Conservation (phyloP, 2,329 filamentous ascomycete genomes). For the Hypoxylon sp. region DNA sequence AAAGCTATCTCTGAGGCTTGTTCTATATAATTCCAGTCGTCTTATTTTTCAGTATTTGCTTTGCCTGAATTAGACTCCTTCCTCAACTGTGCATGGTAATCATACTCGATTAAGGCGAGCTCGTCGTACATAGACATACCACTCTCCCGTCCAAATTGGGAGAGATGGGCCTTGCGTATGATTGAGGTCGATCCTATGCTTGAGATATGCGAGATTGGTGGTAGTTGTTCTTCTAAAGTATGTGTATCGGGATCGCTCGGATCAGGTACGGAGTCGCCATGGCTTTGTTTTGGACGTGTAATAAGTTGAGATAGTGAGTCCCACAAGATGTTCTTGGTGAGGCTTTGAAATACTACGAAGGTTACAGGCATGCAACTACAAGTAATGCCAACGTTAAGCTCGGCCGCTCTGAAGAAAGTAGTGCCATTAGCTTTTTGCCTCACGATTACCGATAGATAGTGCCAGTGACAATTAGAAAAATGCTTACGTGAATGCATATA, state of each 20-base stretch:
- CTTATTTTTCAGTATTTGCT: too few relatives aligned
- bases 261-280: neutral
- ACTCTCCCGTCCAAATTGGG: neutral
- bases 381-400: conserved; percentile 37
- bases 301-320: conserved; percentile 10
- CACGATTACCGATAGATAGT: neutral
- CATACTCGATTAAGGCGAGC: conserved; percentile 13
- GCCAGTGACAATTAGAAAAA: neutral
- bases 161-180: neutral
- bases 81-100: conserved; percentile 24
- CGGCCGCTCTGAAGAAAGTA: conserved; percentile 26
- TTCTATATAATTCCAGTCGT: too few relatives aligned
- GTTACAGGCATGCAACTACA: conserved; percentile 37
- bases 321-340: conserved; percentile 9
- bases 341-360: conserved; percentile 7
- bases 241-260: neutral
- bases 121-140: conserved; percentile 3
- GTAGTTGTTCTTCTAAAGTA: neutral
- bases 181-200: neutral
- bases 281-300: neutral
- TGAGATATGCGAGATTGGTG: neutral
- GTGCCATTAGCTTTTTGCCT: conserved; percentile 7
- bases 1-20: too few relatives aligned
- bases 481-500: conserved; percentile 29
- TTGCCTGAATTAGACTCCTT: conserved; percentile 6